Base-by-base conservation (phyloP, 2,329 filamentous ascomycete genomes). In the Fusarium proliferatum region DNA sequence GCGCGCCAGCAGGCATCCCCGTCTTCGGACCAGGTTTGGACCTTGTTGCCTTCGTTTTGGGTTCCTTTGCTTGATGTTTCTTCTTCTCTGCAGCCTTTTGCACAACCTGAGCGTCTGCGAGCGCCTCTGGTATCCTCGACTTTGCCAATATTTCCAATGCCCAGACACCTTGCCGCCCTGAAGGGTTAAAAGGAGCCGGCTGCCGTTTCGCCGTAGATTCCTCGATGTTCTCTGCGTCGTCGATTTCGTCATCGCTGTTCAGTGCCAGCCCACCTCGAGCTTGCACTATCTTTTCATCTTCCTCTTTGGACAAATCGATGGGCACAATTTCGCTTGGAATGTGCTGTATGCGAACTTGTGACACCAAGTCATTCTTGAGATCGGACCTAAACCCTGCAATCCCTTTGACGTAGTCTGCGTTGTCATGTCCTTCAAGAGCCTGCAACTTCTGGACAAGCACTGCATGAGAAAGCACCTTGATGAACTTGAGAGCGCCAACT, bases 401-500 rank as follows among this genome's bases (percentile, higher is more conserved):
- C 3, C 87, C 88, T 62, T 88, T 88, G 28, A 97, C 86, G 19
- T 94, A 81, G 51, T 85, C 82, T 62, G 85, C 80, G 75, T 86
- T 71, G 4, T 64, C 71, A 3, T 72, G 80, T 69, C 56, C 45
- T 23, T 64, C 56, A 26, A 64, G 61, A 13, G 74, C 60, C 3
- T 67, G 69, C 72, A 91, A 85, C 68, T 88, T 90, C 68, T 88
- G 89, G 19, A 90, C 86, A 6, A 98, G 85, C 3, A 98, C 83
- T 12, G 92, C 91, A 16, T 94, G 93, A 0, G 94, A 93, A 16
- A 98, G 84, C 34, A 93, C 92, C 19, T 92, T 89, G 34, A 97
- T 91, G 69, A 97, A 93, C 78, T 97, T 97, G 78, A 93, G 89
- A 21, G 95, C 95, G 1, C 95, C 96, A 57, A 88, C 88, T 34